Conservation (phyloP, 2,329 filamentous ascomycete genomes). For the Ceratocystis destructans region DNA sequence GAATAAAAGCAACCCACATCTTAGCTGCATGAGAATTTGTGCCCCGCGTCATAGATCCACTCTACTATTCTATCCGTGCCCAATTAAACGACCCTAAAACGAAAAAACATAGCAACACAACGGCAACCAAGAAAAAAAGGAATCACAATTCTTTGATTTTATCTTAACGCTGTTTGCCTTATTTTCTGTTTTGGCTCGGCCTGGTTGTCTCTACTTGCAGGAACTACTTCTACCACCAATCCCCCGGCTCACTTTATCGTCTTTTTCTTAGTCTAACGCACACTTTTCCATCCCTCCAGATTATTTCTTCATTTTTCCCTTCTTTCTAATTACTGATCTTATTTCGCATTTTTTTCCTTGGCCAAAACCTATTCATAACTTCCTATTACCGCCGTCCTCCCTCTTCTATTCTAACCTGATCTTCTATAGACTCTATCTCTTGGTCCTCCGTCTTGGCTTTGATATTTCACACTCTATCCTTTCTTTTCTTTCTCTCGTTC, state of each 20-base stretch:
- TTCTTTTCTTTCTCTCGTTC: slow-evolving; percentile 1
- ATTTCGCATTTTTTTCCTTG: not conserved
- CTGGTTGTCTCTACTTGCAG: slow-evolving; percentile 1
- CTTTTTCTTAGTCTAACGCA: not conserved
- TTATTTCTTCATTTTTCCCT: not conserved
- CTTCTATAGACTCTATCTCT: not conserved
- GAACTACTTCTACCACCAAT: slow-evolving; percentile 8
- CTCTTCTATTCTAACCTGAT: not conserved
- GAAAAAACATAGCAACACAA: not conserved
- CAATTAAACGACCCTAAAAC: not conserved
- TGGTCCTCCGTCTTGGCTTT: not conserved
- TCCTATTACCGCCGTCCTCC: not conserved
- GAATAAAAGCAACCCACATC: not conserved
- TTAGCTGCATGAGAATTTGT: slow-evolving; percentile 5
- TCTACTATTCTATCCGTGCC: not conserved
- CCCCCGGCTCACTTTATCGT: not conserved
- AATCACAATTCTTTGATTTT: not conserved
- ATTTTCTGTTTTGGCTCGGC: not conserved
- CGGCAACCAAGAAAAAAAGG: not conserved
- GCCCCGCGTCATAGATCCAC: slow-evolving; percentile 8
- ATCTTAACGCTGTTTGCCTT: not conserved
- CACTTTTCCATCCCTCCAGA: not conserved
- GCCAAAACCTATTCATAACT: not conserved
- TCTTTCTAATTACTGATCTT: slow-evolving; percentile 4
- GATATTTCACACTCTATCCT: not conserved